Percentiles rank a stretch among this genome's conserved stretches.
Evolutionary conservation across 1,139 yeast species (phyloP).

Genomic region (Yamadazyma sp.): DNA sequence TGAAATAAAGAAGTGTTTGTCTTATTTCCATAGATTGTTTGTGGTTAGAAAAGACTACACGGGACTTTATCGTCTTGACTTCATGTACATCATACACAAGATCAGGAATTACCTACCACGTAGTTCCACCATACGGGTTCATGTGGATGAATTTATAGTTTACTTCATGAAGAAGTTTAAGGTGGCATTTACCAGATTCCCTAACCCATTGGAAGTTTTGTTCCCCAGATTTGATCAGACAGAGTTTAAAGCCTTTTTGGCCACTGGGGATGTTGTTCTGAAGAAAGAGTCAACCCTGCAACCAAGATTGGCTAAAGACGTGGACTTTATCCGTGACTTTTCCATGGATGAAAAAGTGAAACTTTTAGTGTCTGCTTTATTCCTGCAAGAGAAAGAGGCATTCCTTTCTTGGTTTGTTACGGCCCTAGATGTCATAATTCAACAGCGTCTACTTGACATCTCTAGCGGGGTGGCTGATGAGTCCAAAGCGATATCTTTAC

Average conservation of each 20-base stretch:
- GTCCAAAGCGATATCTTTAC: slow-evolving; percentile 7
- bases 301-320: slow-evolving; percentile 32
- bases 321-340: slow-evolving; percentile 40
- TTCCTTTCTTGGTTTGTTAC: slow-evolving; percentile 44
- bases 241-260: slow-evolving; percentile 35
- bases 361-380: slow-evolving; percentile 50
- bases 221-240: slow-evolving; percentile 60
- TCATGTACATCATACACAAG: slow-evolving; percentile 48
- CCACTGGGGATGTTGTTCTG: slow-evolving; percentile 51
- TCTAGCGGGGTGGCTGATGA: slow-evolving; percentile 11
- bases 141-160: slow-evolving; percentile 64
- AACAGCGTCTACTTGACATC: slow-evolving; percentile 20
- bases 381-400: slow-evolving; percentile 42
- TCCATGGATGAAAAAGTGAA: slow-evolving; percentile 37
- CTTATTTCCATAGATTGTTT: slow-evolving; percentile 72
- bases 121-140: slow-evolving; percentile 46
- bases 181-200: slow-evolving; percentile 44
- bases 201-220: slow-evolving; percentile 68
- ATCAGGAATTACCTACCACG: slow-evolving; percentile 33
- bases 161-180: slow-evolving; percentile 68
- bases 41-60: slow-evolving; percentile 60
- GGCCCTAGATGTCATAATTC: slow-evolving; percentile 34
- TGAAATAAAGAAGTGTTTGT: slow-evolving; percentile 63
- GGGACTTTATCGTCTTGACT: slow-evolving; percentile 70
- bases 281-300: slow-evolving; percentile 20